Percentiles rank a stretch among this genome's conserved stretches.
These are phyloP conservation scores for Phlebopus sp. DNA, from an alignment of 1,284 basidiomycete genomes.

Conservation along the genomic window DNA sequence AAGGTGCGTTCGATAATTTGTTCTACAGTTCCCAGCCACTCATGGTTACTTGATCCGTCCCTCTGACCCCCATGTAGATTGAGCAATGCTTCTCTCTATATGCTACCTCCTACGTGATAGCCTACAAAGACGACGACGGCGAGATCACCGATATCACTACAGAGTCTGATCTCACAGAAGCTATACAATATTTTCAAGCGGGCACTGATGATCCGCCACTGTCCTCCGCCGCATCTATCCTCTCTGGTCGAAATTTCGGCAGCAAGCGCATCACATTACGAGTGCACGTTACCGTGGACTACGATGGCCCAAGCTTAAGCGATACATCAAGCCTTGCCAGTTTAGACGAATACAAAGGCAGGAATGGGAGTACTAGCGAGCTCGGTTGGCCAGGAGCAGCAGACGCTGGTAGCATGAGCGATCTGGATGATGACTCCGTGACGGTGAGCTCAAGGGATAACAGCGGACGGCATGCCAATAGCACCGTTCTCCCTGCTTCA, in stretches of 20 bases:
- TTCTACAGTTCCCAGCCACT: not conserved
- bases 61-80: conserved; percentile 47
- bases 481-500: conserved; percentile 1
- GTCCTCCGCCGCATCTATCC: conserved; percentile 69
- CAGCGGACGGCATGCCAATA: conserved; percentile 20
- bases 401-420: conserved; percentile 32
- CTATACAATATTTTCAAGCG: conserved; percentile 80
- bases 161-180: conserved; percentile 78
- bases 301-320: conserved; percentile 87
- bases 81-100: conserved; percentile 81
- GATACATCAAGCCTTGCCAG: conserved; percentile 81
- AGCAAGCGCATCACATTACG: conserved; percentile 70
- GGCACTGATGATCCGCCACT: conserved; percentile 63
- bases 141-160: conserved; percentile 67
- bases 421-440: conserved; percentile 65
- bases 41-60: not conserved
- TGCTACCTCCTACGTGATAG: conserved; percentile 64
- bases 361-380: conserved; percentile 59
- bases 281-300: conserved; percentile 77
- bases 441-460: conserved; percentile 71
- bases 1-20: conserved; percentile 46
- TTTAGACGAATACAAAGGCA: conserved; percentile 64
- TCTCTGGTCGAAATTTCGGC: conserved; percentile 69
- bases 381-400: conserved; percentile 51
- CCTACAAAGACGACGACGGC: conserved; percentile 86